These are phyloP conservation scores for Macrolepiota fuliginosa DNA, from an alignment of 768 basidiomycete species.

Conservation along the genomic window DNA sequence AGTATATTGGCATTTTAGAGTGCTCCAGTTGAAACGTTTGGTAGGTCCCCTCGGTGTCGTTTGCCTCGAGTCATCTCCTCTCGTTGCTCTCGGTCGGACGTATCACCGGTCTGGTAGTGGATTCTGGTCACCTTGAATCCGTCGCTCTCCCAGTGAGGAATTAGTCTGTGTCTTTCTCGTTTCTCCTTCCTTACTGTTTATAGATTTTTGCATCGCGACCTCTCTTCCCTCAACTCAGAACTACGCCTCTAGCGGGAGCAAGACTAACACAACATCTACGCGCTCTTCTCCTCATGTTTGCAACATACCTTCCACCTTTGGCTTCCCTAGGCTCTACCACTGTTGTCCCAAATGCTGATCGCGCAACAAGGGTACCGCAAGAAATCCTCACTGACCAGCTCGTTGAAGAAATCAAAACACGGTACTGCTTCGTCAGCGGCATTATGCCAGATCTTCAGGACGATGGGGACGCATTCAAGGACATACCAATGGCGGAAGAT, in stretches of 20 bases:
- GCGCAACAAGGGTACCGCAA: constrained; percentile 67
- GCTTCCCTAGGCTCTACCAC: constrained; percentile 62
- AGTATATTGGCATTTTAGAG: background rate
- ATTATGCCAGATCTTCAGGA: constrained; percentile 37
- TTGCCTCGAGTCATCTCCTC: constrained; percentile 85
- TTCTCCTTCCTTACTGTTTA: background rate
- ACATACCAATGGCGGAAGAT: constrained; percentile 24
- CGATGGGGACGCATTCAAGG: constrained; percentile 19
- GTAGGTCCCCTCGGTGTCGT: constrained; percentile 92
- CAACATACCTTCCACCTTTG: constrained; percentile 81
- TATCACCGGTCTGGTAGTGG: constrained; percentile 91
- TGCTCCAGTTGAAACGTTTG: background rate
- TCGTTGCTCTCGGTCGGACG: constrained; percentile 83
- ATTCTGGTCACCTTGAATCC: constrained; percentile 91
- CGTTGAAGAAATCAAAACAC: constrained; percentile 88
- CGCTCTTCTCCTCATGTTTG: constrained; percentile 79
- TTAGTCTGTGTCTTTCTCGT: background rate
- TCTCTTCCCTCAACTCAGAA: constrained; percentile 75
- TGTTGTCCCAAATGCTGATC: constrained; percentile 60
- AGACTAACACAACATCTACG: constrained; percentile 79
- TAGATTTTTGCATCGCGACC: constrained; percentile 92
- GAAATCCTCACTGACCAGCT: constrained; percentile 77
- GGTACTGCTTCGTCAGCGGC: constrained; percentile 84
- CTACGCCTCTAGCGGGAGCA: constrained; percentile 86
- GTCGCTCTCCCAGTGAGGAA: constrained; percentile 77